Conservation (phyloP, 345 rosid genomes). For the Dipteronia sinensis region DNA sequence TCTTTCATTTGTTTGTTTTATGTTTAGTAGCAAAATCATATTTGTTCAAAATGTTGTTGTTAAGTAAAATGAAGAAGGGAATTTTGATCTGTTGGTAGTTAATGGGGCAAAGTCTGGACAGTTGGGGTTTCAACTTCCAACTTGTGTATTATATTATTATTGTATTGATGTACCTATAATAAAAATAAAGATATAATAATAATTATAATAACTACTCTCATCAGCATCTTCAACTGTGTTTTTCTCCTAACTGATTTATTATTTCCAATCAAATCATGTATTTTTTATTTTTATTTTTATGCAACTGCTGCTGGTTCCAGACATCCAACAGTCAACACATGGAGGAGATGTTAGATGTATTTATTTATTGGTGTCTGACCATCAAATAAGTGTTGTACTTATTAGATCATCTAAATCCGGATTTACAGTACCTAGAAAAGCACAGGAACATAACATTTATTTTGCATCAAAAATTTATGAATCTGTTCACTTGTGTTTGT, state of each 20-base stretch:
- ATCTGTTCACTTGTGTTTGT: background rate
- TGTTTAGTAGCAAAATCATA: background rate
- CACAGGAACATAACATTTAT: background rate
- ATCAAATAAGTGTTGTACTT: background rate
- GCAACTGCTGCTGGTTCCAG: background rate
- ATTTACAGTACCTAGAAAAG: background rate
- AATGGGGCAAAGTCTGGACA: constrained; percentile 15
- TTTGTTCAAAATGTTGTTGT: background rate
- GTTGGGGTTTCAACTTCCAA: constrained; percentile 28
- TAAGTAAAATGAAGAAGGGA: background rate
- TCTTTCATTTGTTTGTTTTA: background rate
- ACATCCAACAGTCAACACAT: background rate
- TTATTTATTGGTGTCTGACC: background rate
- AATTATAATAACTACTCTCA: background rate
- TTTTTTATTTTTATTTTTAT: background rate
- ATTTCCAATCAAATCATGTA: background rate
- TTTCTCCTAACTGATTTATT: background rate
- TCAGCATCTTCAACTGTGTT: background rate
- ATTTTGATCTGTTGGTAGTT: constrained; percentile 21
- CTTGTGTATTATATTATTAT: constrained; percentile 9
- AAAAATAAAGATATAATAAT: background rate
- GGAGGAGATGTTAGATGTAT: background rate
- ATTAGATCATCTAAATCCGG: background rate
- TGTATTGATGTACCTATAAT: background rate
- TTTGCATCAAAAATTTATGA: background rate